A percentile compares a stretch with the other conserved stretches of the same genome.
Conservation (phyloP, 306 rosid genomes). For the Cucurbita pepo region DNA sequence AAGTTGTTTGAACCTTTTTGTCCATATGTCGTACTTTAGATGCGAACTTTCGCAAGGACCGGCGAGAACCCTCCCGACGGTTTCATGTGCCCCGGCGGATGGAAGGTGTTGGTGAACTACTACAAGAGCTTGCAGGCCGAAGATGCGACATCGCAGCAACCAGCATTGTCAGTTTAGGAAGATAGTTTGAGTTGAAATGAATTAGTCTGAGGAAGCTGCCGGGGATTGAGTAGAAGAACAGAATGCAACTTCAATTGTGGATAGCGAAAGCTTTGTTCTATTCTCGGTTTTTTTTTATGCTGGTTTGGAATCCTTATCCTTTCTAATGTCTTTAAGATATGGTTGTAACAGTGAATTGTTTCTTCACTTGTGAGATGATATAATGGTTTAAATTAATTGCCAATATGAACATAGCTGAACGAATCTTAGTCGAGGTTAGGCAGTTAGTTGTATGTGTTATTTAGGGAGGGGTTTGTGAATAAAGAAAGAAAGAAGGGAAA, state of each 20-base stretch:
- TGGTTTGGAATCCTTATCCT: background rate
- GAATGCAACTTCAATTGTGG: background rate
- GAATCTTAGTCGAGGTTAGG: too few species aligned
- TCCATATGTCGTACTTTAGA: conserved; percentile 23
- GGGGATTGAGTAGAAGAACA: background rate
- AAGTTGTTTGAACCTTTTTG: background rate
- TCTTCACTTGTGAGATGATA: background rate
- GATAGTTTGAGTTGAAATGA: background rate
- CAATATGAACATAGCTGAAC: too few species aligned
- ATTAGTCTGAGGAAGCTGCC: background rate
- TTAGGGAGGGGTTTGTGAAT: background rate
- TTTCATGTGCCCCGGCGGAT: conserved; percentile 91
- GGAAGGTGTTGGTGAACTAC: conserved; percentile 79
- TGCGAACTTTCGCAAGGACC: conserved; percentile 71
- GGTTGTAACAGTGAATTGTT: background rate
- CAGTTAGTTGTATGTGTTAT: background rate
- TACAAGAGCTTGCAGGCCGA: conserved; percentile 69
- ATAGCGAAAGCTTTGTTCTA: background rate
- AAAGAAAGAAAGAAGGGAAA: background rate
- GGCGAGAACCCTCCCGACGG: conserved; percentile 94
- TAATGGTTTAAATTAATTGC: too few species aligned
- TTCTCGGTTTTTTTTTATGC: background rate
- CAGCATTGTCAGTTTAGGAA: conserved; percentile 43
- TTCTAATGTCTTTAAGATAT: background rate
- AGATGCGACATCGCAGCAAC: conserved; percentile 45